phyloP scores from a whole-genome alignment of 2,329 filamentous ascomycete species.

The Sclerotinia sclerotiorum region DNA sequence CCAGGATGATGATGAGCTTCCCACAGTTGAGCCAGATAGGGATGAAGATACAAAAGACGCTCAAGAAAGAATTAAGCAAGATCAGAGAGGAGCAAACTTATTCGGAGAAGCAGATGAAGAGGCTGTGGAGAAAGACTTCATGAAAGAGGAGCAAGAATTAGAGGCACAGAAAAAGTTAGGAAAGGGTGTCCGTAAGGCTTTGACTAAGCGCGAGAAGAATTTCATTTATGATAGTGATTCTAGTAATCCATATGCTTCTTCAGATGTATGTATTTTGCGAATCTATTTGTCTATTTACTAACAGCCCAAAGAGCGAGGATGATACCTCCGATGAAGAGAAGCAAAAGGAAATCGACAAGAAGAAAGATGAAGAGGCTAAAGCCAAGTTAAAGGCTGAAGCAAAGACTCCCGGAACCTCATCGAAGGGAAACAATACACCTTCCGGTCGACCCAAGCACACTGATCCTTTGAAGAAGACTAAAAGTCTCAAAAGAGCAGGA shows the following conservation, averaged over 20 bases:
- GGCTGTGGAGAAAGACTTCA: conserved; percentile 67
- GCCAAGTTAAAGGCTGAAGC: conserved; percentile 54
- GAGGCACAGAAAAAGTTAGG: conserved; percentile 68
- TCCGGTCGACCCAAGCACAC: conserved; percentile 55
- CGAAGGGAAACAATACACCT: conserved; percentile 70
- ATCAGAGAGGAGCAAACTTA: conserved; percentile 83
- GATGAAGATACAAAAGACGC: conserved; percentile 78
- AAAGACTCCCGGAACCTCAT: conserved; percentile 53
- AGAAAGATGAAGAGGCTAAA: conserved; percentile 59
- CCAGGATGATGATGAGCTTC: conserved; percentile 82
- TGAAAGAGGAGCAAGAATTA: conserved; percentile 71
- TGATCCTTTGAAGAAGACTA: conserved; percentile 51
- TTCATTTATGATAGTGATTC: conserved; percentile 79
- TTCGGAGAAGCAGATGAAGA: conserved; percentile 71
- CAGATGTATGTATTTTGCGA: conserved; percentile 46
- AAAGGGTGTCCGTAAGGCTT: conserved; percentile 74
- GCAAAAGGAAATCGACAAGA: conserved; percentile 63
- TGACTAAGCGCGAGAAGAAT: conserved; percentile 83
- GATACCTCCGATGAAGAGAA: conserved; percentile 52
- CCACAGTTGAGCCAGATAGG: conserved; percentile 71
- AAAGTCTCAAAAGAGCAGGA: conserved; percentile 74
- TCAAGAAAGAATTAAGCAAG: conserved; percentile 70
- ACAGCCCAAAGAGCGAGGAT: conserved; percentile 49
- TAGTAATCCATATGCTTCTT: conserved; percentile 54
- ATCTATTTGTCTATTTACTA: conserved; percentile 30